Evolutionary conservation across 2,329 filamentous ascomycete species (phyloP).

Genomic region (Aspergillus persii): DNA sequence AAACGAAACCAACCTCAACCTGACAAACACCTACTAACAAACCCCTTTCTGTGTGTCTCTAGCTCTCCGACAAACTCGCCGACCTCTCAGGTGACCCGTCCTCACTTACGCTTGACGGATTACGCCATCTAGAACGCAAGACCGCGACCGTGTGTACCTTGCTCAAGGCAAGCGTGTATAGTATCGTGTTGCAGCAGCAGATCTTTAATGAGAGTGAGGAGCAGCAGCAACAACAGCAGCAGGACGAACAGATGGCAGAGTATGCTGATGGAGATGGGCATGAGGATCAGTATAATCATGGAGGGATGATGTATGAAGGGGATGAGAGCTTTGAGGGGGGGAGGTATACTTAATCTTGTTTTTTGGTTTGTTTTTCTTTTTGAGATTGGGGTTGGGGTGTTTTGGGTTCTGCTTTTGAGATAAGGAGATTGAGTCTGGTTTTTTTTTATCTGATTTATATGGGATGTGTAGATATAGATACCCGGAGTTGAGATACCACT

Average conservation of each 20-base stretch:
- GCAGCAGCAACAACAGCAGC: slow-evolving; percentile 27
- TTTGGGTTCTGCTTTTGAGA: background rate
- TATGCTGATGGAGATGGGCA: slow-evolving; percentile 9
- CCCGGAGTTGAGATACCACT: slow-evolving; percentile 1
- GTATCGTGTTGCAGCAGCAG: slow-evolving; percentile 97
- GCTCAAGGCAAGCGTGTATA: slow-evolving; percentile 97
- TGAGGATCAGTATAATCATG: slow-evolving; percentile 20
- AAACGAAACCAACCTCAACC: no score
- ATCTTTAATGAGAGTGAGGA: slow-evolving; percentile 64
- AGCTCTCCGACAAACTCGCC: slow-evolving; percentile 49
- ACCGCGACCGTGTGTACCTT: slow-evolving; percentile 92
- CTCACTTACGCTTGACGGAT: slow-evolving; percentile 73
- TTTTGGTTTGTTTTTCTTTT: background rate
- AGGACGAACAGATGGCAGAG: slow-evolving; percentile 13
- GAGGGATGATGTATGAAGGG: slow-evolving; percentile 22
- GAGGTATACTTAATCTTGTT: slow-evolving; percentile 11
- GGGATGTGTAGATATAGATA: slow-evolving; percentile 16
- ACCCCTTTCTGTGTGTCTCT: no score
- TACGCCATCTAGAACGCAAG: slow-evolving; percentile 87
- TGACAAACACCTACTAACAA: no score
- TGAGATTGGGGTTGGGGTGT: background rate
- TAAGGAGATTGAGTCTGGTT: no score
- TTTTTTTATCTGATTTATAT: background rate
- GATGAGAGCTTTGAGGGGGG: slow-evolving; percentile 22
- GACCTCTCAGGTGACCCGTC: slow-evolving; percentile 60